Percentiles rank a stretch among this genome's conserved stretches.
These are phyloP conservation scores for Vicia faba DNA, from an alignment of 306 rosid genomes.

Conservation along the genomic window DNA sequence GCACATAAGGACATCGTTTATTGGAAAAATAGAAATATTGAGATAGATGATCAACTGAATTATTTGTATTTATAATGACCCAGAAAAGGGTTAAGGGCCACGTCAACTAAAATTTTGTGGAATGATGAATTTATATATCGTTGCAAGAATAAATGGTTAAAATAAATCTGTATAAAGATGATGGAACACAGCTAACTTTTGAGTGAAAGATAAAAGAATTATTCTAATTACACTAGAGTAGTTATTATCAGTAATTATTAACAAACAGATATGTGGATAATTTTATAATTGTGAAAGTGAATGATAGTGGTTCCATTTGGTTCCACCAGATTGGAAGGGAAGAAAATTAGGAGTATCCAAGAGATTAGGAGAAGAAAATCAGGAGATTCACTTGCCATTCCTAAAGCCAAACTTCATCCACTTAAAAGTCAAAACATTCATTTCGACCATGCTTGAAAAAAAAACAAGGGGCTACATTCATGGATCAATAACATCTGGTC, in stretches of 20 bases:
- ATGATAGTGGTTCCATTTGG: not conserved
- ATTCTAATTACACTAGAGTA: no score
- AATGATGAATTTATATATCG: no score
- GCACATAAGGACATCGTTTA: no score
- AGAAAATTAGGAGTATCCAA: not conserved
- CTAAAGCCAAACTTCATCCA: constrained; percentile 39
- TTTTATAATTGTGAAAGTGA: not conserved
- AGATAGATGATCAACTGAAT: no score
- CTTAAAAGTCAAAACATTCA: constrained; percentile 42
- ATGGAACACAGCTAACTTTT: no score
- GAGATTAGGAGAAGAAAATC: not conserved
- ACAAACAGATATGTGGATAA: not conserved
- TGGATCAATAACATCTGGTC: constrained; percentile 48
- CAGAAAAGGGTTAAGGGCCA: no score
- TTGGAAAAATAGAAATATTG: no score
- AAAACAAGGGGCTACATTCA: constrained; percentile 50
- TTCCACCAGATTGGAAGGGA: not conserved
- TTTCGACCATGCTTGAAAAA: constrained; percentile 40
- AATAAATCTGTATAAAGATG: no score
- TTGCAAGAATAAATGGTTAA: no score
- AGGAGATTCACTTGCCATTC: constrained; percentile 4
- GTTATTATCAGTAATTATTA: not conserved
- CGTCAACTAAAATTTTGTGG: no score
- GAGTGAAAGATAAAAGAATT: no score
- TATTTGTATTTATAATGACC: no score